A percentile compares a stretch with the other conserved stretches of the same genome.
These are phyloP conservation scores for Periglandula ipomoeae DNA, from an alignment of 2,329 filamentous ascomycete species.

Conservation along the genomic window DNA sequence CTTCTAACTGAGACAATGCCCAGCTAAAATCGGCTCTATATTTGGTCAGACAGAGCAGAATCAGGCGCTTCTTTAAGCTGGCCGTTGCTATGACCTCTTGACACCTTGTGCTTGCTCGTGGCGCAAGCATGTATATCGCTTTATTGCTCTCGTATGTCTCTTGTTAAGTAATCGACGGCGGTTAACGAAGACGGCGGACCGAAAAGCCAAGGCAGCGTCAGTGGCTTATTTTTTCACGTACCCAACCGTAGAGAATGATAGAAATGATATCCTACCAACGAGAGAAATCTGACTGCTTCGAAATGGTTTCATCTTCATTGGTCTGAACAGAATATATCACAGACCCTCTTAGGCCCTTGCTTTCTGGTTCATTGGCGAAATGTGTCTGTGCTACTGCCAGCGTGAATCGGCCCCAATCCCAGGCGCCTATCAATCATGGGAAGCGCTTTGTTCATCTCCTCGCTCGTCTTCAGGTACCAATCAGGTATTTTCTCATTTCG, in stretches of 20 bases:
- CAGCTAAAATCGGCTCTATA: neutral
- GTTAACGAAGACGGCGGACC: too few relatives aligned
- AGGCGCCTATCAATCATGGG: too few relatives aligned
- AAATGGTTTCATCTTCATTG: neutral
- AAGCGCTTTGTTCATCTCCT: too few relatives aligned
- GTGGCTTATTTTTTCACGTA: too few relatives aligned
- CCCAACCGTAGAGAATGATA: too few relatives aligned
- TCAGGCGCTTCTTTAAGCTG: neutral
- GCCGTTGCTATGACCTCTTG: neutral
- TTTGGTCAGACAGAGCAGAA: neutral
- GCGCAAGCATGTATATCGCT: neutral
- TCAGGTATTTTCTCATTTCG: too few relatives aligned
- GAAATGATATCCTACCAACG: neutral
- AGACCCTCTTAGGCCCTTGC: neutral
- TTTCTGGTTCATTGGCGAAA: neutral
- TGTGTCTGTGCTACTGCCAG: neutral
- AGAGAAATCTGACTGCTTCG: neutral
- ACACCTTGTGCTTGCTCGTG: neutral
- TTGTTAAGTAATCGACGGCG: too few relatives aligned
- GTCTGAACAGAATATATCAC: neutral
- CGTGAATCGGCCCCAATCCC: neutral
- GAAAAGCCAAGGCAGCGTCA: too few relatives aligned
- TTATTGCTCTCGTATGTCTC: too few relatives aligned
- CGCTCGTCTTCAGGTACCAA: too few relatives aligned
- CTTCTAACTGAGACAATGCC: neutral